Evolutionary conservation across 2,329 filamentous ascomycete genomes (phyloP).

Genomic region (Trichoderma breve): DNA sequence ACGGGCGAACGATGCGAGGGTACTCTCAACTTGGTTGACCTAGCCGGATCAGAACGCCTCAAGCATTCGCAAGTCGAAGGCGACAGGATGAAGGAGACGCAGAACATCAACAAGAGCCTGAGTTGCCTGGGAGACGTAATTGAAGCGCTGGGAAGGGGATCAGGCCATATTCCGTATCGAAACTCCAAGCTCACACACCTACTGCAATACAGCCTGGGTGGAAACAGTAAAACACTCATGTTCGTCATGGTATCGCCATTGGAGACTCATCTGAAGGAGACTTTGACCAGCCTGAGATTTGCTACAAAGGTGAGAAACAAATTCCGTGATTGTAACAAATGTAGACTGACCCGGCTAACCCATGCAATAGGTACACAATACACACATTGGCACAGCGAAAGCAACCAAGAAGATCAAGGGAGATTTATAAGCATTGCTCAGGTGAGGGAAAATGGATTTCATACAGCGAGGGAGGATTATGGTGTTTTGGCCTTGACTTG

Average conservation of each 20-base stretch:
- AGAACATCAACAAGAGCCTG: constrained; percentile 95
- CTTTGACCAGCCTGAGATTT: constrained; percentile 90
- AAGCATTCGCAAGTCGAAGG: constrained; percentile 85
- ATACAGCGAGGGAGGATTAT: not conserved
- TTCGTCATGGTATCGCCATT: constrained; percentile 97
- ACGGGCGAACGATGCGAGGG: constrained; percentile 86
- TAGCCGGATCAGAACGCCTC: constrained; percentile 88
- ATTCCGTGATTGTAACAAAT: constrained; percentile 26
- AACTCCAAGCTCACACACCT: constrained; percentile 97
- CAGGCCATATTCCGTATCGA: constrained; percentile 84
- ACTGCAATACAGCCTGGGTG: constrained; percentile 89
- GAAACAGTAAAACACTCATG: constrained; percentile 97
- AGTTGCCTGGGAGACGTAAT: constrained; percentile 94
- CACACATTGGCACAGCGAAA: constrained; percentile 87
- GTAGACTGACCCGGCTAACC: constrained; percentile 18
- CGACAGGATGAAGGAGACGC: constrained; percentile 86
- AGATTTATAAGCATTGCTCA: constrained; percentile 29
- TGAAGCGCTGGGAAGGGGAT: constrained; percentile 81
- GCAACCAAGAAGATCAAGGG: constrained; percentile 61
- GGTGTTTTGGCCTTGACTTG: not conserved
- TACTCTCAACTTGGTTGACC: constrained; percentile 90
- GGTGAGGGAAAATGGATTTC: not conserved
- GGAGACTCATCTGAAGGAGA: constrained; percentile 87
- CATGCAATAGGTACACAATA: constrained; percentile 68
- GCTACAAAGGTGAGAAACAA: constrained; percentile 73